Conservation (phyloP, 1,139 yeast species). For the Sugiyamaella sp. region DNA sequence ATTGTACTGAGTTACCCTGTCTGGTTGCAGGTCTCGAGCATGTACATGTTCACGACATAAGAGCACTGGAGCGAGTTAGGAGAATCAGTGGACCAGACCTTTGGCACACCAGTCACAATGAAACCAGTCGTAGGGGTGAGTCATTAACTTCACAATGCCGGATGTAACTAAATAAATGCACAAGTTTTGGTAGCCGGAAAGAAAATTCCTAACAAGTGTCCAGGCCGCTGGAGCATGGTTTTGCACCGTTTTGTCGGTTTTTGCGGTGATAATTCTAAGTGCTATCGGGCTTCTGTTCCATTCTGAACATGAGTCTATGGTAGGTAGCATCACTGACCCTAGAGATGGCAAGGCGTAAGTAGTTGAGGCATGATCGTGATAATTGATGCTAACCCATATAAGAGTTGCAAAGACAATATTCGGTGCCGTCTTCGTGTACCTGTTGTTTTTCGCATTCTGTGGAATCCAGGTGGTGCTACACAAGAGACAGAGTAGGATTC, state of each 20-base stretch:
- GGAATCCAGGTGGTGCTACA: slow-evolving; percentile 77
- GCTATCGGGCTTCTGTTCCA: slow-evolving; percentile 82
- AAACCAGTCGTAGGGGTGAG: slow-evolving; percentile 46
- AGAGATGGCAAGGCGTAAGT: slow-evolving; percentile 82
- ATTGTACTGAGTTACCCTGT: no score
- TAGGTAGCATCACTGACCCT: slow-evolving; percentile 90
- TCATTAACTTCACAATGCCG: no score
- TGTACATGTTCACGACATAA: no score
- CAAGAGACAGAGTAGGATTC: slow-evolving; percentile 62
- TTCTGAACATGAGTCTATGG: slow-evolving; percentile 83
- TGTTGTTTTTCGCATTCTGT: slow-evolving; percentile 80
- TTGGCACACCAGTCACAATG: slow-evolving; percentile 29
- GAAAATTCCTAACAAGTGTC: slow-evolving; percentile 16
- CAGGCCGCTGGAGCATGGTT: slow-evolving; percentile 89
- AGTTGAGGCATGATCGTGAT: not conserved
- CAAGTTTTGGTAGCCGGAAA: no score
- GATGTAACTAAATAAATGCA: no score
- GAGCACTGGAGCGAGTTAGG: not conserved
- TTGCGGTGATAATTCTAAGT: slow-evolving; percentile 84
- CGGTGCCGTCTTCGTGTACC: slow-evolving; percentile 85
- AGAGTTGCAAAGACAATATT: slow-evolving; percentile 86
- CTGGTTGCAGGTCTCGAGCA: no score
- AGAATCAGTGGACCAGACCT: not conserved
- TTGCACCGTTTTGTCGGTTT: slow-evolving; percentile 89
- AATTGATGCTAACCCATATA: slow-evolving; percentile 15